A percentile compares a stretch with the other conserved stretches of the same genome.
These are phyloP conservation scores for Mucor indicus DNA, from an alignment of 371 early-diverging fungal genomes.

Conservation along the genomic window DNA sequence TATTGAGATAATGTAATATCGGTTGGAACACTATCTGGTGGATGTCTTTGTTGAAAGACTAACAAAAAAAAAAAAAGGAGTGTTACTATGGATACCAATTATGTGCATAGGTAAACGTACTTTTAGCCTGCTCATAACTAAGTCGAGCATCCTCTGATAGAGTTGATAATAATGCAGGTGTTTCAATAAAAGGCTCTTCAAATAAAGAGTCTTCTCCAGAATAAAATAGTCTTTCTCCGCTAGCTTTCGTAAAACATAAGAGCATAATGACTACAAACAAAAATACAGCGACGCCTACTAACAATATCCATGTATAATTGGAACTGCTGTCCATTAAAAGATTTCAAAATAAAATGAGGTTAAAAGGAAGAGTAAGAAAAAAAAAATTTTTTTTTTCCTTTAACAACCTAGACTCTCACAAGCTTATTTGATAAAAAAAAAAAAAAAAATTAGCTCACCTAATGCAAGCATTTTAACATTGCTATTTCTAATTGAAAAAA, in stretches of 20 bases:
- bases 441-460: too few species aligned
- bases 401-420: too few species aligned
- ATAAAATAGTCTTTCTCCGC: constrained; percentile 34
- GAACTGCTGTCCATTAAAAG: constrained; percentile 7
- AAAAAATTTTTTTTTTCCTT: constrained; percentile 1
- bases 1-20: constrained; percentile 65
- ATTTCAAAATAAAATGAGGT: constrained; percentile 6
- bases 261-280: constrained; percentile 36
- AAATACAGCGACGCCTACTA: constrained; percentile 48
- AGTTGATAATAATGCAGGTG: constrained; percentile 33
- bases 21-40: constrained; percentile 65
- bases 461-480: too few species aligned
- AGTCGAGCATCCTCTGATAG: constrained; percentile 46
- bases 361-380: constrained; percentile 4
- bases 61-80: not conserved
- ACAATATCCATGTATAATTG: constrained; percentile 41
- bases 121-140: constrained; percentile 49
- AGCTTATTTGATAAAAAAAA: too few species aligned
- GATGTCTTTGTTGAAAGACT: constrained; percentile 54
- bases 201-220: constrained; percentile 29
- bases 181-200: constrained; percentile 31
- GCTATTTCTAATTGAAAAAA: too few species aligned
- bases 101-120: constrained; percentile 12
- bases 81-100: not conserved
- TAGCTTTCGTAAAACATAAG: constrained; percentile 44